phyloP scores from a whole-genome alignment of 306 rosid species.

The Castanopsis chinensis region DNA sequence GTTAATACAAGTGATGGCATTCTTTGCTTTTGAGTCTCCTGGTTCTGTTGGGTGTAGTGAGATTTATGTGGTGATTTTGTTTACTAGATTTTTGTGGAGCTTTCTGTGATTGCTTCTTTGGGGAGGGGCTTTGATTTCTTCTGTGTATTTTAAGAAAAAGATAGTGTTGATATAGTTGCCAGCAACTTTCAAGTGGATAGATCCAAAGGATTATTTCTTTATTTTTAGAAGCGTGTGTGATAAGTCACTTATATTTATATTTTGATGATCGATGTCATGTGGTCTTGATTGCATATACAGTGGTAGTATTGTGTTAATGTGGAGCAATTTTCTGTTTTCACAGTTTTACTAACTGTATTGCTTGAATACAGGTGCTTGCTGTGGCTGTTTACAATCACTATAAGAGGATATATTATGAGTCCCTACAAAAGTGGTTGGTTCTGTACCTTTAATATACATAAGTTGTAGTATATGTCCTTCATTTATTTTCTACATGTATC shows the following conservation, averaged over 20 bases:
- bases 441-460: slow-evolving; percentile 15
- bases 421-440: slow-evolving; percentile 61
- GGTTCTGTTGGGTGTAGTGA: neutral
- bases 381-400: slow-evolving; percentile 98
- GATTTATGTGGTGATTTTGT: too few species aligned
- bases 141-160: neutral
- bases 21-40: neutral
- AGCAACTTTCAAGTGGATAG: neutral
- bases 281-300: neutral
- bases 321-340: neutral
- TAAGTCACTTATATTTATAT: neutral
- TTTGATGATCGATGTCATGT: neutral
- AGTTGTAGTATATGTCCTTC: neutral
- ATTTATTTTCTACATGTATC: neutral
- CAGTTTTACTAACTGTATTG: neutral
- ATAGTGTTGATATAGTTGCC: neutral
- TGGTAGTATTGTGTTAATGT: neutral
- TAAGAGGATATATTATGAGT: slow-evolving; percentile 74
- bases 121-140: neutral
- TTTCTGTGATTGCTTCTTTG: neutral
- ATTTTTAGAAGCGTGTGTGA: neutral
- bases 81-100: too few species aligned
- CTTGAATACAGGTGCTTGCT: slow-evolving; percentile 71
- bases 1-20: neutral
- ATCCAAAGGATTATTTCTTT: neutral